Conservation (phyloP, 2,329 filamentous ascomycete species). For the Aureobasidium sp. region DNA sequence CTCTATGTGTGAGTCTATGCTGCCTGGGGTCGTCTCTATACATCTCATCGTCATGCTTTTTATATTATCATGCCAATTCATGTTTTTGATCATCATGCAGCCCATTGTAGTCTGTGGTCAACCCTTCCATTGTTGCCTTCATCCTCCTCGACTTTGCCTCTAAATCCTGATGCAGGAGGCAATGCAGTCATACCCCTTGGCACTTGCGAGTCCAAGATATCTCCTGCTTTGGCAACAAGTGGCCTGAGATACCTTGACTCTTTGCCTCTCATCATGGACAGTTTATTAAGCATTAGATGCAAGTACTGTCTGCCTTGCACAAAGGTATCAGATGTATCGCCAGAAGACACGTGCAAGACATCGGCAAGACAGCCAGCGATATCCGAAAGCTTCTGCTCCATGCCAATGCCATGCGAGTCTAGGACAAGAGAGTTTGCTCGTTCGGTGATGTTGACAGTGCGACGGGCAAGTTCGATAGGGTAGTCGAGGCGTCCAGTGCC, state of each 20-base stretch:
- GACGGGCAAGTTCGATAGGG: conserved; percentile 27
- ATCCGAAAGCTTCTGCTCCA: conserved; percentile 30
- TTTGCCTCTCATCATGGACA: conserved; percentile 28
- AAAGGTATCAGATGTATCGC: conserved; percentile 25
- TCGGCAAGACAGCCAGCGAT: conserved; percentile 29
- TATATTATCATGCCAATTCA: background rate
- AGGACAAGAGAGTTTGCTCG: conserved; percentile 22
- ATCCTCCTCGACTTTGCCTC: background rate
- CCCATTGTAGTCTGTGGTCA: background rate
- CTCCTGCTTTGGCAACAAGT: conserved; percentile 25
- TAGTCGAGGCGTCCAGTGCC: conserved; percentile 28
- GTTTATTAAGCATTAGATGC: conserved; percentile 21
- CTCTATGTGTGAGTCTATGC: background rate
- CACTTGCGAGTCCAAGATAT: conserved; percentile 19
- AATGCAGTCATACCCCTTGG: background rate
- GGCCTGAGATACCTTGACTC: conserved; percentile 27
- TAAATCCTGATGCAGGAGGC: background rate
- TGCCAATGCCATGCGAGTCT: conserved; percentile 28
- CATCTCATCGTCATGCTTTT: background rate
- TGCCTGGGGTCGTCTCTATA: background rate
- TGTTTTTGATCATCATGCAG: background rate
- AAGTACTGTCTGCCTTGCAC: conserved; percentile 27
- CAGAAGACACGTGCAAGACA: conserved; percentile 27
- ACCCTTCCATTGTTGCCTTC: background rate
- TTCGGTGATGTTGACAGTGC: conserved; percentile 25